Percentiles rank a stretch among this genome's conserved stretches.
Evolutionary conservation across 495 filamentous ascomycete species (phyloP).

Genomic region (Xylaria telfairii): DNA sequence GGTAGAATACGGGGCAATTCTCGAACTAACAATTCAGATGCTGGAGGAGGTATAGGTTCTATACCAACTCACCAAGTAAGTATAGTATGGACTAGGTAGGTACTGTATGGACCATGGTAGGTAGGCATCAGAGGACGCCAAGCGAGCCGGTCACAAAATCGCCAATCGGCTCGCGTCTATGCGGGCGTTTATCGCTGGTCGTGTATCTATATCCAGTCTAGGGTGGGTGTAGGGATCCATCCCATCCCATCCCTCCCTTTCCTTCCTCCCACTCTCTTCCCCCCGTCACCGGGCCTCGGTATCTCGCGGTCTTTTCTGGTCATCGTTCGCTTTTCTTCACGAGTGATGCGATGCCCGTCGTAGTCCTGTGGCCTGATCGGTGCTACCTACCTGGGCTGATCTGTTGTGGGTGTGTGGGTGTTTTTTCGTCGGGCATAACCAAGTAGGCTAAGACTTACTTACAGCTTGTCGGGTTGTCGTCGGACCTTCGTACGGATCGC

Average conservation of each 20-base stretch:
- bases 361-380: conserved; percentile 13
- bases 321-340: background rate
- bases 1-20: no score
- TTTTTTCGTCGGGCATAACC: background rate
- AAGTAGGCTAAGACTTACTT: background rate
- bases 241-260: background rate
- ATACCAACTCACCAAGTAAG: background rate
- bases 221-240: background rate
- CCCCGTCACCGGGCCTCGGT: conserved; percentile 5
- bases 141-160: background rate
- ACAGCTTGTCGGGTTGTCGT: background rate
- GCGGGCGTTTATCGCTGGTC: background rate
- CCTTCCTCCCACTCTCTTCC: background rate
- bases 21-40: no score
- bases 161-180: conserved; percentile 11
- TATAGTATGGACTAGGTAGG: no score
- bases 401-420: background rate
- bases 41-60: background rate
- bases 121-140: background rate
- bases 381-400: background rate
- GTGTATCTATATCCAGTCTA: no score
- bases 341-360: conserved; percentile 3
- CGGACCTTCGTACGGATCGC: background rate
- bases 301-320: background rate
- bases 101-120: background rate